phyloP scores from a whole-genome alignment of 2,329 filamentous ascomycete species.

The Calonectria multiphialidica region DNA sequence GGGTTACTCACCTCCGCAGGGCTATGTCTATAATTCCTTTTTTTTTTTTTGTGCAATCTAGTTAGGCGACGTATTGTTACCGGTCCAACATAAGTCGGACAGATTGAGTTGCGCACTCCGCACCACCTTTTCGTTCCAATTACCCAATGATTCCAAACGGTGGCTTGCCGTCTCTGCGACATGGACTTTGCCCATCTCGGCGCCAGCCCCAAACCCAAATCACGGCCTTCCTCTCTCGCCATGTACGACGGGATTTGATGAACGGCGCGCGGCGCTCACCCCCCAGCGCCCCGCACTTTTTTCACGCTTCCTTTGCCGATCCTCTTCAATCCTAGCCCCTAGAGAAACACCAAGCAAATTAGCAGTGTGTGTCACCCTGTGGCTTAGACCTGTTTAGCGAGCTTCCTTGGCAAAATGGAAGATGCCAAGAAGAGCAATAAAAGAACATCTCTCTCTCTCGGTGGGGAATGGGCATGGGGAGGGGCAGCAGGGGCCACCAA shows the following conservation, averaged over 20 bases:
- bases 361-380: neutral
- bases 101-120: slow-evolving; percentile 10
- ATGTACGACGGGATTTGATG: no score
- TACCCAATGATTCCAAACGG: slow-evolving; percentile 14
- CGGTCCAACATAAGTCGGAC: neutral
- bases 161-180: slow-evolving; percentile 6
- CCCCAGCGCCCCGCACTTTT: neutral
- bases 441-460: no score
- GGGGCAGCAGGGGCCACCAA: no score
- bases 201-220: neutral
- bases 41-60: neutral
- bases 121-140: neutral
- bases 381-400: neutral
- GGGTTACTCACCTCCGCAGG: neutral
- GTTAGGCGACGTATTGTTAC: neutral
- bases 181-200: neutral
- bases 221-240: neutral
- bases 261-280: neutral
- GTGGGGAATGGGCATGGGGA: no score
- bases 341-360: neutral
- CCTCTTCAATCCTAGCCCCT: neutral
- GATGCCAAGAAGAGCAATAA: neutral
- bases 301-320: neutral
- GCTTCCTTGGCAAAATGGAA: neutral
- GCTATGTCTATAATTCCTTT: neutral